Evolutionary conservation across 305 asterid species (phyloP), one percentile per base, ranked within the genome.

Genomic region (Solanum chacoense): DNA sequence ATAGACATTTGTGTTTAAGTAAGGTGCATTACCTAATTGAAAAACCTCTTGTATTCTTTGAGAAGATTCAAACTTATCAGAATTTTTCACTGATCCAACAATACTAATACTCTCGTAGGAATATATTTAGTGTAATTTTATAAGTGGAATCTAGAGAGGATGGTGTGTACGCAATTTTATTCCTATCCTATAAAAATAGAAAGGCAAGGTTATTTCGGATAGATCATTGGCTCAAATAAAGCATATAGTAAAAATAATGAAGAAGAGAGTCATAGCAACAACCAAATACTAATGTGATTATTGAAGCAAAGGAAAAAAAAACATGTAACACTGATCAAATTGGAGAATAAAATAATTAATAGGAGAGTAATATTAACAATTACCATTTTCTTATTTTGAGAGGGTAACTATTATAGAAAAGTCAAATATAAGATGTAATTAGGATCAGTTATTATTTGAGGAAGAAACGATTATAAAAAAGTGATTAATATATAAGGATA

Each of bases 221-320:
- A 67, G 1, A 26, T 0, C 18, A 0, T 24, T 1, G 8, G 5
- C 14, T 65, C 28, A 65, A 0, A 65, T n/a, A 59, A 20, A 63
- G 11, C 2, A 22, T 63, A 22, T 20, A 20, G 2, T 22, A 0
- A 18, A 63, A 22, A 63, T 8, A 3, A 0, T 10, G 6, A 63
- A 63, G 6, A 63, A 63, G 29, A 63, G 28, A 63, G 5, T 8
- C 26, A 4, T 63, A 22, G 7, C 28, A 1, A 63, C 71, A 67
- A 67, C 74, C 32, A 67, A 67, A 67, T 67, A 11, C 74, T 67
- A 65, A 67, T 24, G 32, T 67, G 8, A 5, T 67, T 67, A 11
- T 11, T 67, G 32, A 67, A 67, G 74, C 32, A 67, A 24, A 11
- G 31, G 18, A 5, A 24, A 67, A 67, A 65, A 67, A 10, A 11